Percentiles rank a stretch among this genome's conserved stretches.
These are phyloP conservation scores for Nidularia sp. DNA, from an alignment of 768 basidiomycete species.

Conservation along the genomic window DNA sequence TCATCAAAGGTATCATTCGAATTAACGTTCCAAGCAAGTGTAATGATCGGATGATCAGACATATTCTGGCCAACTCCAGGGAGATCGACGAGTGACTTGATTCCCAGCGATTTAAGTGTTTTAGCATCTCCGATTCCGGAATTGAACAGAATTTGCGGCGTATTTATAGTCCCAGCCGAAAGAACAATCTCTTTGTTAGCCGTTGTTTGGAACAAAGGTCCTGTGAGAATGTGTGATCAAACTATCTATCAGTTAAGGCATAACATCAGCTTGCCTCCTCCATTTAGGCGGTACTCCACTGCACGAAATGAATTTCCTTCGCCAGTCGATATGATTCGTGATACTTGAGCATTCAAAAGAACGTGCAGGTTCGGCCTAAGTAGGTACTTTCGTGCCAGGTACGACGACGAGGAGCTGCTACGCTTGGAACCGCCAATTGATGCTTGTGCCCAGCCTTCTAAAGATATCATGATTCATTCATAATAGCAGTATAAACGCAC, in stretches of 20 bases:
- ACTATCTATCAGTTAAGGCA: neutral
- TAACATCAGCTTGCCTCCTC: conserved; percentile 5
- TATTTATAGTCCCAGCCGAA: conserved; percentile 30
- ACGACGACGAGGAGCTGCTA: conserved; percentile 13
- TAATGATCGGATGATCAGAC: conserved; percentile 22
- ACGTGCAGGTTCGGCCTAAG: conserved; percentile 11
- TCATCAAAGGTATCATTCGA: conserved; percentile 20
- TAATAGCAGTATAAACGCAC: neutral
- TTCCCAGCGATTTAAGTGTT: conserved; percentile 12
- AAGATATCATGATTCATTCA: neutral
- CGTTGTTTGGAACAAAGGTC: conserved; percentile 6
- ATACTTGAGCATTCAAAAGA: conserved; percentile 9
- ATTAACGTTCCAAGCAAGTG: conserved; percentile 18
- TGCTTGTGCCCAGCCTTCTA: conserved; percentile 9
- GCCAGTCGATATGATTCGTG: conserved; percentile 2
- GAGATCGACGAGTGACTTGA: conserved; percentile 18
- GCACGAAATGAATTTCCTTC: neutral
- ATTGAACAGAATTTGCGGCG: conserved; percentile 26
- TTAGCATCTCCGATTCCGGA: conserved; percentile 27
- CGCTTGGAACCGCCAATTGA: conserved; percentile 11
- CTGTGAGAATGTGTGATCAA: conserved; percentile 1
- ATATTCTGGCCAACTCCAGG: conserved; percentile 26
- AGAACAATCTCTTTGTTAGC: conserved; percentile 29
- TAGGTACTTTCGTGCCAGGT: conserved; percentile 5
- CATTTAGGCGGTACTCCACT: conserved; percentile 6